Evolutionary conservation across 352 stramenopile species (phyloP).

Genomic region (Plasmopara muralis): DNA sequence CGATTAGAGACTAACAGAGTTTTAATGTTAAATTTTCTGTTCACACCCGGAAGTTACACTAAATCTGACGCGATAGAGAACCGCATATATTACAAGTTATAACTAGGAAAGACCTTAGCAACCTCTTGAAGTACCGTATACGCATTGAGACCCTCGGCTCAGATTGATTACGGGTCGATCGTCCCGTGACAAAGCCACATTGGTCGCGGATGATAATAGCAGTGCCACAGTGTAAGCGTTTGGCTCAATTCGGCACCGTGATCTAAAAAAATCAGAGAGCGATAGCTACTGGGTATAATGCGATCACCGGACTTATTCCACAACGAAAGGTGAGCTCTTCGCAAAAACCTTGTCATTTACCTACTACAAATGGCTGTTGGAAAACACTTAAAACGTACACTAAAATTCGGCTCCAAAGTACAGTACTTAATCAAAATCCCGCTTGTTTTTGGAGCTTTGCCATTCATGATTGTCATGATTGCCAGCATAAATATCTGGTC

Average conservation of each 20-base stretch:
- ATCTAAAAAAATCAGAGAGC: slow-evolving; percentile 9
- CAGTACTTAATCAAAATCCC: no score
- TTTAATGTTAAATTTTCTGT: no score
- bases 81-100: background rate
- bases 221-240: slow-evolving; percentile 3
- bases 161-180: slow-evolving; percentile 4
- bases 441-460: no score
- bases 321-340: no score
- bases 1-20: no score
- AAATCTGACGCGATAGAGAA: background rate
- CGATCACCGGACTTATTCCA: background rate
- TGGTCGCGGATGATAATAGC: slow-evolving; percentile 11
- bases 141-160: background rate
- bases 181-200: background rate
- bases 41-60: no score
- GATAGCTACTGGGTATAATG: slow-evolving; percentile 7
- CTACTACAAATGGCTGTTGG: no score
- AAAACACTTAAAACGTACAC: no score
- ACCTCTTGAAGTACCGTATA: background rate
- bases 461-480: no score
- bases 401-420: no score
- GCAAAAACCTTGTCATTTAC: no score
- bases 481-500: no score
- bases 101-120: background rate
- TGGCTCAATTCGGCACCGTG: slow-evolving; percentile 5